Conservation (phyloP, 2,329 filamentous ascomycete species). For the Pezicula radicicola region DNA sequence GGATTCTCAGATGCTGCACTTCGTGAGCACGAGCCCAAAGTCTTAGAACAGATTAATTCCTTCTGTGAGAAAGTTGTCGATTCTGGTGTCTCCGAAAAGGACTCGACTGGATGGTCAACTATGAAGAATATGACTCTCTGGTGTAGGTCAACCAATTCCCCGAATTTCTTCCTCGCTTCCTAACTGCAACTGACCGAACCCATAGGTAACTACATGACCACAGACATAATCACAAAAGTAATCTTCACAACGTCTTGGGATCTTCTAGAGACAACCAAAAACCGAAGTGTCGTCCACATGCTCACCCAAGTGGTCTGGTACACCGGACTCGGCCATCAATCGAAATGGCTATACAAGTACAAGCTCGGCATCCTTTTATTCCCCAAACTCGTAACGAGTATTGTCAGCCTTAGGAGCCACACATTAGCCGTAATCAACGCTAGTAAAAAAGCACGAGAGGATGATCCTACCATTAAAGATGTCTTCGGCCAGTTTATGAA, state of each 20-base stretch:
- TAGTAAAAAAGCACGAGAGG: slow-evolving; percentile 22
- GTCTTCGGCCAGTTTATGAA: slow-evolving; percentile 75
- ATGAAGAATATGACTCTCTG: slow-evolving; percentile 9
- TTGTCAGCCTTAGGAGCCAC: not conserved
- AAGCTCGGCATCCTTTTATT: slow-evolving; percentile 65
- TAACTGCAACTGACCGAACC: not conserved
- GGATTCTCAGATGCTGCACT: slow-evolving; percentile 21
- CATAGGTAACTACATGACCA: slow-evolving; percentile 18
- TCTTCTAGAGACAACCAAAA: slow-evolving; percentile 9
- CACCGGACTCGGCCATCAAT: slow-evolving; percentile 2
- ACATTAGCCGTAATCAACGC: not conserved
- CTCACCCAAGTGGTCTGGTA: slow-evolving; percentile 4
- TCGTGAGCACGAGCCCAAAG: slow-evolving; percentile 9
- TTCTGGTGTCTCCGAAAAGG: slow-evolving; percentile 1
- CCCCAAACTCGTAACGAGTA: slow-evolving; percentile 50
- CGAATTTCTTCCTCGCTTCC: not conserved
- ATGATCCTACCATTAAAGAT: slow-evolving; percentile 60
- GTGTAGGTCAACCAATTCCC: slow-evolving; percentile 3
- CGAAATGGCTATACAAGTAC: slow-evolving; percentile 63
- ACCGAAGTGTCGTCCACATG: slow-evolving; percentile 2
- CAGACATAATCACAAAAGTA: slow-evolving; percentile 21
- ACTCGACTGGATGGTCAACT: slow-evolving; percentile 1
- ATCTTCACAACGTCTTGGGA: slow-evolving; percentile 16
- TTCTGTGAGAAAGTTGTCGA: slow-evolving; percentile 8
- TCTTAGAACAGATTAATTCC: slow-evolving; percentile 4